phyloP scores from a whole-genome alignment of 306 rosid species.

The Ammopiptanthus mongolicus region DNA sequence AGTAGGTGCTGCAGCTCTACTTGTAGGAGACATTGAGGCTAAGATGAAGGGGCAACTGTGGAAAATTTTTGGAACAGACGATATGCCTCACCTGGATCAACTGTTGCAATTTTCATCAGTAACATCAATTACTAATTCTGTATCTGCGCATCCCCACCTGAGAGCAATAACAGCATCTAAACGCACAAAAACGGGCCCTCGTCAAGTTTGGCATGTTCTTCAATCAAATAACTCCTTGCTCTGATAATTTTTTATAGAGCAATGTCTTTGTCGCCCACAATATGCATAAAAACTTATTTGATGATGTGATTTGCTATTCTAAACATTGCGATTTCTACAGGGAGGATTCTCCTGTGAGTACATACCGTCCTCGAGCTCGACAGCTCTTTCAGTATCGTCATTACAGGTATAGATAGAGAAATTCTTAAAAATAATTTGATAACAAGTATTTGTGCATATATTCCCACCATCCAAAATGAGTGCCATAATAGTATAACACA shows the following conservation, averaged over 20 bases:
- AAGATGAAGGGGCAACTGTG: constrained; percentile 85
- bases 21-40: constrained; percentile 81
- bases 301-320: constrained; percentile 17
- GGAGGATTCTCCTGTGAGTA: constrained; percentile 79
- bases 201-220: constrained; percentile 67
- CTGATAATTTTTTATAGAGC: constrained; percentile 5
- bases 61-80: constrained; percentile 89
- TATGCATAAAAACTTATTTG: constrained; percentile 1
- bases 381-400: constrained; percentile 95
- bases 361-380: constrained; percentile 91
- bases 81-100: constrained; percentile 96
- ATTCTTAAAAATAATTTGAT: background rate
- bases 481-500: background rate
- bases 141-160: constrained; percentile 71
- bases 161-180: constrained; percentile 96
- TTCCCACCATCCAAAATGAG: background rate
- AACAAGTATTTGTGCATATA: background rate
- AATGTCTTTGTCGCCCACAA: background rate
- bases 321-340: constrained; percentile 41
- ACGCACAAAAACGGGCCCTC: constrained; percentile 77
- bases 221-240: constrained; percentile 1
- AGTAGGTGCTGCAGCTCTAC: constrained; percentile 96
- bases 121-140: constrained; percentile 74
- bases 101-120: constrained; percentile 85
- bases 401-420: constrained; percentile 58